Conservation (phyloP, 306 rosid species). For the Quercus dentata region DNA sequence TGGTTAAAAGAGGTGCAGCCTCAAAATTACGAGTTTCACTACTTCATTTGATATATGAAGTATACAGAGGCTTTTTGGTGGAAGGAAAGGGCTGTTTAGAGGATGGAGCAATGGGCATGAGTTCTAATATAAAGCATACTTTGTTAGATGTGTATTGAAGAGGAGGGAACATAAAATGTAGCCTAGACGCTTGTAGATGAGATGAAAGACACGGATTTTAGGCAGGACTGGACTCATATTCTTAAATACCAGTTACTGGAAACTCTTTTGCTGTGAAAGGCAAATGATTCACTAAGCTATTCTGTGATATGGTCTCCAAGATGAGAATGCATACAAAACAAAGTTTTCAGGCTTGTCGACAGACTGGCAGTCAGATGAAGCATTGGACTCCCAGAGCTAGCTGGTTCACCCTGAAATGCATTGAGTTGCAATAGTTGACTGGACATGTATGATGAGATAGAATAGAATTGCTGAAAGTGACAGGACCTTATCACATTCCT, state of each 20-base stretch:
- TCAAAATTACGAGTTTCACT: not conserved
- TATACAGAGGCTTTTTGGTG: not conserved
- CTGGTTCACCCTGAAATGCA: too few relatives aligned
- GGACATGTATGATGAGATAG: too few relatives aligned
- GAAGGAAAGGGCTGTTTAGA: not conserved
- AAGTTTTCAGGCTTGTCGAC: not conserved
- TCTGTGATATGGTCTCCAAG: not conserved
- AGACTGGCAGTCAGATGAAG: not conserved
- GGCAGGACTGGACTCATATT: not conserved
- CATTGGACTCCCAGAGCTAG: not conserved
- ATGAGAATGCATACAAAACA: not conserved
- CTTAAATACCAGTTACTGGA: not conserved
- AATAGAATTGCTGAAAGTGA: too few relatives aligned
- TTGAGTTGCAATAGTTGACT: too few relatives aligned
- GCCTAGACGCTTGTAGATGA: not conserved
- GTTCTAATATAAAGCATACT: not conserved
- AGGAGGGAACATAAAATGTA: too few relatives aligned
- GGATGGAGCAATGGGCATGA: not conserved
- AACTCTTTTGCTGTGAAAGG: not conserved
- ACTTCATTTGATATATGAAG: not conserved
- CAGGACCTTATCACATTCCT: too few relatives aligned
- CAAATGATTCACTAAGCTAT: too few relatives aligned
- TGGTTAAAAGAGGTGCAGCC: conserved; percentile 17
- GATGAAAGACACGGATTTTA: not conserved
- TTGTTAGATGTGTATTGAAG: too few relatives aligned